Conservation (phyloP, 177 flowering plant genomes). For the Telopea speciosissima region DNA sequence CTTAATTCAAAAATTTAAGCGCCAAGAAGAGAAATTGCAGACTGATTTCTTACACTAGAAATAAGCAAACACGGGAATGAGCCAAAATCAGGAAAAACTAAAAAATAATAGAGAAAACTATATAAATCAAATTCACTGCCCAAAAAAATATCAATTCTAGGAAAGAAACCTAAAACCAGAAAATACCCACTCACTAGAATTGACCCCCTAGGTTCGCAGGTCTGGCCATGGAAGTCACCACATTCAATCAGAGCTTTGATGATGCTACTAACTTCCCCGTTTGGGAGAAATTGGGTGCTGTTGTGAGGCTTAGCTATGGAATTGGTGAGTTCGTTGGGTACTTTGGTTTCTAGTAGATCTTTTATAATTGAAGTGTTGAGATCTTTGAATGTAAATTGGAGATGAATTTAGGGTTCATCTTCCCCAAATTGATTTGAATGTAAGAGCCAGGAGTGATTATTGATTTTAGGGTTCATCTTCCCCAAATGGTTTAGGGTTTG, state of each 20-base stretch:
- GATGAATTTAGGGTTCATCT: too few relatives aligned
- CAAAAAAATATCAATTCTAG: background rate
- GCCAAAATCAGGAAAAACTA: background rate
- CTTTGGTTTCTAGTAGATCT: too few relatives aligned
- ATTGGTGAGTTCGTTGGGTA: conserved; percentile 60
- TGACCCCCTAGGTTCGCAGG: conserved; percentile 36
- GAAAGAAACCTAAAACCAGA: background rate
- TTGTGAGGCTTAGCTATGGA: conserved; percentile 90
- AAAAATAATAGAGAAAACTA: background rate
- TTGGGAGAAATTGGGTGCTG: conserved; percentile 92
- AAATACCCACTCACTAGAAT: conserved; percentile 2
- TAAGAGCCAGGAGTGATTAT: too few relatives aligned
- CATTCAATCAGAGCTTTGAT: conserved; percentile 48
- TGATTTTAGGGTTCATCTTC: too few relatives aligned
- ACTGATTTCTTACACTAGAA: background rate
- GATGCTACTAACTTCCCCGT: conserved; percentile 67
- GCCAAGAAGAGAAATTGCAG: background rate
- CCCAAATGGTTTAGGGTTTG: too few relatives aligned
- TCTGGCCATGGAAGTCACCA: conserved; percentile 62
- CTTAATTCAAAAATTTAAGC: too few relatives aligned
- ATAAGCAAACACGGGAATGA: background rate
- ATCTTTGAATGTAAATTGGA: background rate
- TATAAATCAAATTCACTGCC: background rate
- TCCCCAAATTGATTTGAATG: too few relatives aligned
- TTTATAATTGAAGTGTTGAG: background rate